Evolutionary conservation across 257 asterid genomes (phyloP).

Genomic region (Primulina eburnea): DNA sequence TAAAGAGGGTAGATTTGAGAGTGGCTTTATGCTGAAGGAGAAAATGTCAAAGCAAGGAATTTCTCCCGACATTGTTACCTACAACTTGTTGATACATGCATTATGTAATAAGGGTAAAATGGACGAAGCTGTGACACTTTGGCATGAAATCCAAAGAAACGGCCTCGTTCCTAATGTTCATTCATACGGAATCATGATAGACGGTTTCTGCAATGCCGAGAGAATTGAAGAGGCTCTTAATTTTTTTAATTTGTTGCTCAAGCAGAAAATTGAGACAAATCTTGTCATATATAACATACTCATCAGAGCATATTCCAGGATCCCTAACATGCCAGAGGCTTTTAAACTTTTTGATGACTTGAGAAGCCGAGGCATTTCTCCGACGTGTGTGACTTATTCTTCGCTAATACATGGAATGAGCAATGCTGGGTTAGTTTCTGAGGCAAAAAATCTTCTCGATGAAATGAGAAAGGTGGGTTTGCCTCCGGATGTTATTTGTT

Average conservation of each 20-base stretch:
- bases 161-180: conserved; percentile 50
- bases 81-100: conserved; percentile 53
- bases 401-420: conserved; percentile 79
- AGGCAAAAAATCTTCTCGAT: conserved; percentile 46
- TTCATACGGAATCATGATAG: conserved; percentile 64
- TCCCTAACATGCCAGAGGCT: conserved; percentile 54
- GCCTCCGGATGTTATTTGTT: conserved; percentile 70
- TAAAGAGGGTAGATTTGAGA: conserved; percentile 56
- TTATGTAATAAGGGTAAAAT: conserved; percentile 50
- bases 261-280: conserved; percentile 42
- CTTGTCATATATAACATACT: conserved; percentile 61
- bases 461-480: conserved; percentile 65
- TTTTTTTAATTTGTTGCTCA: conserved; percentile 47
- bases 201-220: conserved; percentile 61
- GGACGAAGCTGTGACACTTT: conserved; percentile 68
- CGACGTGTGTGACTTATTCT: conserved; percentile 58
- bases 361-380: conserved; percentile 54
- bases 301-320: conserved; percentile 55
- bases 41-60: conserved; percentile 65
- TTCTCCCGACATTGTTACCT: conserved; percentile 54
- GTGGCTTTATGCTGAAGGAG: conserved; percentile 56
- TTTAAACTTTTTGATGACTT: conserved; percentile 54
- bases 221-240: conserved; percentile 55
- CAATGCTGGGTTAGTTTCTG: conserved; percentile 45
- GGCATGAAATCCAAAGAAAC: conserved; percentile 63